Evolutionary conservation across 139 green algal genomes (phyloP), one percentile per base, ranked within the genome.

Genomic region (Picochlorum sp.): DNA sequence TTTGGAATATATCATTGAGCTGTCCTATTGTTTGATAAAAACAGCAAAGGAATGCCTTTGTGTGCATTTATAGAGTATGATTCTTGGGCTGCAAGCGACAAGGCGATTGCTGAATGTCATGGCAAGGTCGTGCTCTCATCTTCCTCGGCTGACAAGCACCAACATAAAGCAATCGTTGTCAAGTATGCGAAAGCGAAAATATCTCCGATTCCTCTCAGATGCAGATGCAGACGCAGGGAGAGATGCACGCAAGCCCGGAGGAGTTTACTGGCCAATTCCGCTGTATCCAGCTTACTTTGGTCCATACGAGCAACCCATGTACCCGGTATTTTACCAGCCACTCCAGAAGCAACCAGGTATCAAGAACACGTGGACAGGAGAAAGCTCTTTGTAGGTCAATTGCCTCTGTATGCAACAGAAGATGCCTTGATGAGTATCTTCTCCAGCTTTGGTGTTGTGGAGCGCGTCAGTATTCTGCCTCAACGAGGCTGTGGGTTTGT

Each of bases 371-470:
- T 95, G 51, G 83, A 86, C 34, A 86, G 86, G 6, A 87, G 85
- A 77, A 95, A 93, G 76, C 78, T 95, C 51, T 95, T 94, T 74
- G 77, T 94, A 49, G 88, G 86, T 30, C 81, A 94, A 83, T 81
- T 95, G 1, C 83, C 88, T 2, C 69, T 75, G 10, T 76, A 70
- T 30, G 73, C 74, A 8, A 81, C 69, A 11, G 76, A 88, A 61
- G 69, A 82, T 11, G 61, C 83, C n/a, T 57, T 95, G 9, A 61
- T 72, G 4, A 49, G 69, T 8, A 52, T 94, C 6, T 95, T 94
- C 70, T 66, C 72, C 14, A 76, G 79, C 1, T 92, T 79, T 74
- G 88, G 88, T 6, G 79, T 89, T 44, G 85, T 95, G 10, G 73
- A 79, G 6, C 70, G 82, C 49, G 57, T 94, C 5, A 85, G 86